Percentiles rank a stretch among this genome's conserved stretches.
These are phyloP conservation scores for Chalciporus sp. DNA, from an alignment of 1,284 basidiomycete genomes.

Conservation along the genomic window DNA sequence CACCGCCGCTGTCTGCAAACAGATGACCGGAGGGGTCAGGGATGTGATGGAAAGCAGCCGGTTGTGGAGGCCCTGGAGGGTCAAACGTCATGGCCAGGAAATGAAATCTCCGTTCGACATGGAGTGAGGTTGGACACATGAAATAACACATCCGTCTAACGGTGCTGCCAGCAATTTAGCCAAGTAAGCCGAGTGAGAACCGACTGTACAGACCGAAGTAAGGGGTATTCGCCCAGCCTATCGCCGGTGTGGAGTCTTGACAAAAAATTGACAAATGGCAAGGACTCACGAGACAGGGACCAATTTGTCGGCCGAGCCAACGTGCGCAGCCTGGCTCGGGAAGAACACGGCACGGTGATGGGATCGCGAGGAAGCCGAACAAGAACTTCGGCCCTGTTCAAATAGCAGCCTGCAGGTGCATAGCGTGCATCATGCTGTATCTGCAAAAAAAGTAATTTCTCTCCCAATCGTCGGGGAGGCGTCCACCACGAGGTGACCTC, in stretches of 20 bases:
- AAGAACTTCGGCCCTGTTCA: slow-evolving; percentile 2
- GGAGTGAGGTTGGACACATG: not conserved
- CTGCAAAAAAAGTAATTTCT: slow-evolving; percentile 15
- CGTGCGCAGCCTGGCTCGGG: not conserved
- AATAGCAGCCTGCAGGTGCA: not conserved
- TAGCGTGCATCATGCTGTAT: not conserved
- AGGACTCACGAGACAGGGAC: not conserved
- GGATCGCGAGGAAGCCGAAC: slow-evolving; percentile 1
- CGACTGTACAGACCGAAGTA: not conserved
- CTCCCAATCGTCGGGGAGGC: slow-evolving; percentile 15
- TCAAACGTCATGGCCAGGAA: not conserved
- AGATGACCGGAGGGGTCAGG: not conserved
- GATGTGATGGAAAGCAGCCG: not conserved
- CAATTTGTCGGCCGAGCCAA: not conserved
- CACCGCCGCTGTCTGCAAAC: not conserved
- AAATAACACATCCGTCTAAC: not conserved
- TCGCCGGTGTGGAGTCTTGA: not conserved
- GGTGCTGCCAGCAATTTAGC: not conserved
- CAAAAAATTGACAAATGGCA: not conserved
- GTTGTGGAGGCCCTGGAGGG: not conserved
- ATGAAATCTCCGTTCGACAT: not conserved
- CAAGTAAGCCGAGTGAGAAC: not conserved
- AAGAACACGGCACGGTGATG: not conserved
- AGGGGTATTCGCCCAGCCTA: not conserved
- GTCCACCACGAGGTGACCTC: slow-evolving; percentile 27